These are phyloP conservation scores for Catharanthus roseus DNA, from an alignment of 257 asterid genomes.

Conservation along the genomic window DNA sequence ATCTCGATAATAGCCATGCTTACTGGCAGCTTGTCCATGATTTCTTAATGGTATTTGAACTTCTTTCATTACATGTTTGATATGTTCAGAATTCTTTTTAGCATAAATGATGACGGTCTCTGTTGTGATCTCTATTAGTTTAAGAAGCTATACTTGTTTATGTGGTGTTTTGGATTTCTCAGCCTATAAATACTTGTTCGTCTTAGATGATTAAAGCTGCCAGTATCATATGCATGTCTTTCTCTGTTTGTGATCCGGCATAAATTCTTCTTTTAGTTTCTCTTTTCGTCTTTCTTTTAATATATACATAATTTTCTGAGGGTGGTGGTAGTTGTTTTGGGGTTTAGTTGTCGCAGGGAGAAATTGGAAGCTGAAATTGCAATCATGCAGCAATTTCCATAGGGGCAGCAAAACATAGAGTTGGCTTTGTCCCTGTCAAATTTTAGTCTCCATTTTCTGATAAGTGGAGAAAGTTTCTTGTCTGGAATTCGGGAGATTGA, in stretches of 20 bases:
- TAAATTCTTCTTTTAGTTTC: not conserved
- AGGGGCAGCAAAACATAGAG: too few species aligned
- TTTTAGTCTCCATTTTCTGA: not conserved
- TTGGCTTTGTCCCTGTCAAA: too few species aligned
- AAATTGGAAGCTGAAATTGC: not conserved
- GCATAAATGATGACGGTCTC: not conserved
- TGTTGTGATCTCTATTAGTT: not conserved
- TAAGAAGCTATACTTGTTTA: not conserved
- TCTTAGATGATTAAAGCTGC: not conserved
- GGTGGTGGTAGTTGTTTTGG: not conserved
- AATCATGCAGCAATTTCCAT: too few species aligned
- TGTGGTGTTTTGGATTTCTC: not conserved
- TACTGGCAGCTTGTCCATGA: not conserved
- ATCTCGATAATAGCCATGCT: not conserved
- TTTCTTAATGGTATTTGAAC: not conserved
- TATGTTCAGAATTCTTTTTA: not conserved
- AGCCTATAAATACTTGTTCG: not conserved
- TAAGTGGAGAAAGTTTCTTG: not conserved
- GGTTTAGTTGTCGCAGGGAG: not conserved
- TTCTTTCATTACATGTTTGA: not conserved
- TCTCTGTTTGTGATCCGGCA: not conserved
- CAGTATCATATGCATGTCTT: not conserved
- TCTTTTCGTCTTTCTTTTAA: too few species aligned
- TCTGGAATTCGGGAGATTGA: not conserved
- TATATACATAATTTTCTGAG: not conserved